Base-by-base conservation (phyloP, 257 asterid species). In the Gynochthodes officinalis region DNA sequence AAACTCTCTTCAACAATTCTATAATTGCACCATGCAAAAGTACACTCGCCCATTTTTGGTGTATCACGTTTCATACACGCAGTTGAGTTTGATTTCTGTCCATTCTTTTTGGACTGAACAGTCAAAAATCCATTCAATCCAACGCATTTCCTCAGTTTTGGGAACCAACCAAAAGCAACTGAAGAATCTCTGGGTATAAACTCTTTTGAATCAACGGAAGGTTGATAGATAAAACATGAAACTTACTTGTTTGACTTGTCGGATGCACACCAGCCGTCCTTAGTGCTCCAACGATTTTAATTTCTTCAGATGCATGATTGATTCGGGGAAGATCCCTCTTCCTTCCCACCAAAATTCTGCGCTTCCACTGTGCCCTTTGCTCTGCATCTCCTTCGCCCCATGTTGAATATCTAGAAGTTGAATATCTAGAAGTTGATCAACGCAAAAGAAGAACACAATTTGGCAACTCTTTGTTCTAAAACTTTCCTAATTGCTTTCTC, bases 141-240 rank as follows among this genome's bases (percentile, higher is more conserved):
- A 12, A 48, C 64, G 30, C 25, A 69, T 73, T 73, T 73, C 82
- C 82, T 55, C 78, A 53, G 64, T 63, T 37, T 16, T 69, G 61
- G 82, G 82, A 78, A 76, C 69, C 78, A 78, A 69, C 78, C 65
- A 54, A 54, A 73, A 74, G 75, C 65, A 19, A 27, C 44, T 54
- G 43, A 15, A 54, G 77, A 63, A 53, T 71, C 52, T 43, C 2
- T 63, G 58, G 52, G 78, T 61, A 78, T 78, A 67, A 57, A 7
- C 49, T 18, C 15, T 21, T 35, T 35, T 63, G 37, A 54, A 50
- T 50, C 57, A 50, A 50, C 27, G 57, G 23, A 50, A 50, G 57
- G 57, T 50, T 50, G 25, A 19, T 50, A 50, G 46, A 27, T 21
- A 49, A 14, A 5, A 30, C 46, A 48, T 66, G 18, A 16, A 2